Base-by-base conservation (phyloP, 805 yeast genomes). In the Kodamaea neixiangensis region DNA sequence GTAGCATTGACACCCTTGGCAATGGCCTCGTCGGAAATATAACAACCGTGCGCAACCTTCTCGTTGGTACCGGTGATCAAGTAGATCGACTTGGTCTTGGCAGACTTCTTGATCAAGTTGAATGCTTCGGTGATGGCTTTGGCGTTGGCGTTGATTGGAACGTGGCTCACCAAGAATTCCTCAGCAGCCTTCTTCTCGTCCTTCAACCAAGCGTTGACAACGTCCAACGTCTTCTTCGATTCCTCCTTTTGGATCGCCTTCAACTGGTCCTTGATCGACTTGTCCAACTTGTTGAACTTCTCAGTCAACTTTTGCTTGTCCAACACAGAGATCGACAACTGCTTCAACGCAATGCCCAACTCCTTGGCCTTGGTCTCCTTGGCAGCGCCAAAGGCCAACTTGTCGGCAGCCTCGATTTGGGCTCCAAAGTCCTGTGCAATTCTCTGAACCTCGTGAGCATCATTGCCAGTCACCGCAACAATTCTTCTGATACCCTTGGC, bases 401-500 rank as follows among this genome's bases (percentile, higher is more conserved):
- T 75, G 49, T 77, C 85, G 47, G 87, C 82, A 39, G 76, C 76
- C 43, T 73, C 80, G 54, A 94, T 78, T 46, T 80, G 77, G 44
- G 73, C 75, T 31, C 78, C 84, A 64, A 85, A 93, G 52, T 86
- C 93, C 22, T 66, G 63, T 47, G 97, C 97, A 57, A 86, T 67
- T 67, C 89, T 80, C 78, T 94, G 97, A 47, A 91, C 97, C 61
- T 85, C 93, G 61, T 82, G 84, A 13, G 99, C 98, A 57, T 85
- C 96, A 48, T 82, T 76, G 44, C 98, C 98, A 14, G 97, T 88
- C 47, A 94, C 97, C 21, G 97, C 98, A 51, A 94, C 97, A 67
- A 94, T 88, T 79, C 99, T 89, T 75, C 99, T 85, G 56, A 91
- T 90, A 73, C 99, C 99, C 76, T 94, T 94, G 54, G 99, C 98